phyloP scores from a whole-genome alignment of 2,329 filamentous ascomycete species.

The Triangularia setosa region DNA sequence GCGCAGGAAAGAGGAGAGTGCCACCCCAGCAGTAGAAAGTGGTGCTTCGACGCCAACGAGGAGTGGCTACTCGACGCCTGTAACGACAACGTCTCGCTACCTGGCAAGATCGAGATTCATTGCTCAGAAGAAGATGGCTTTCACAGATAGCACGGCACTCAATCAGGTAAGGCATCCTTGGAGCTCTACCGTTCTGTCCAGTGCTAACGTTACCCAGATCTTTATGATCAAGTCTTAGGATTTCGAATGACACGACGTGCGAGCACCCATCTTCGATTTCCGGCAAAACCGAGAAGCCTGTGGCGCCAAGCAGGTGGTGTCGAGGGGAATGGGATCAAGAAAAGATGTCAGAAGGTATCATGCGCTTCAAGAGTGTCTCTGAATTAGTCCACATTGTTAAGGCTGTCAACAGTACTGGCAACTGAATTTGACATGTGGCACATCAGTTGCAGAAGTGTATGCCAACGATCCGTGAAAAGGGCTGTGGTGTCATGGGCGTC shows the following conservation, averaged over 20 bases:
- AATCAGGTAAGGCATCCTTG: conserved; percentile 64
- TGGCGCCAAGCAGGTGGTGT: background rate
- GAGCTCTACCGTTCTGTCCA: background rate
- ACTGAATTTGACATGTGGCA: background rate
- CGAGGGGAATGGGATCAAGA: background rate
- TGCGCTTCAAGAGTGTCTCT: too few species aligned
- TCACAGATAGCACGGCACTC: conserved; percentile 75
- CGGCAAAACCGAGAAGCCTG: background rate
- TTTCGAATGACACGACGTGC: background rate
- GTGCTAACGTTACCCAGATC: conserved; percentile 45
- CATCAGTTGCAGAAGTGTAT: background rate
- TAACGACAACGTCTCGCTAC: conserved; percentile 54
- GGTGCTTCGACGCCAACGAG: conserved; percentile 44
- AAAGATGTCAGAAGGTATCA: too few species aligned
- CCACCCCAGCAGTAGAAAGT: conserved; percentile 30
- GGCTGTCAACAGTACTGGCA: background rate
- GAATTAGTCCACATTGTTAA: too few species aligned
- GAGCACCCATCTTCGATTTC: background rate
- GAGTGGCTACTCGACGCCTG: conserved; percentile 32
- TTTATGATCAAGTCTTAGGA: conserved; percentile 61
- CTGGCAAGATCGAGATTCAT: conserved; percentile 78
- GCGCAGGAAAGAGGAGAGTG: conserved; percentile 21
- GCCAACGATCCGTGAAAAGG: background rate
- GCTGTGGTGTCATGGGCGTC: background rate
- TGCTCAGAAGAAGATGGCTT: conserved; percentile 78